Percentiles rank a stretch among this genome's conserved stretches.
These are phyloP conservation scores for Aaosphaeria arxii DNA, from an alignment of 2,329 filamentous ascomycete species.

Conservation along the genomic window DNA sequence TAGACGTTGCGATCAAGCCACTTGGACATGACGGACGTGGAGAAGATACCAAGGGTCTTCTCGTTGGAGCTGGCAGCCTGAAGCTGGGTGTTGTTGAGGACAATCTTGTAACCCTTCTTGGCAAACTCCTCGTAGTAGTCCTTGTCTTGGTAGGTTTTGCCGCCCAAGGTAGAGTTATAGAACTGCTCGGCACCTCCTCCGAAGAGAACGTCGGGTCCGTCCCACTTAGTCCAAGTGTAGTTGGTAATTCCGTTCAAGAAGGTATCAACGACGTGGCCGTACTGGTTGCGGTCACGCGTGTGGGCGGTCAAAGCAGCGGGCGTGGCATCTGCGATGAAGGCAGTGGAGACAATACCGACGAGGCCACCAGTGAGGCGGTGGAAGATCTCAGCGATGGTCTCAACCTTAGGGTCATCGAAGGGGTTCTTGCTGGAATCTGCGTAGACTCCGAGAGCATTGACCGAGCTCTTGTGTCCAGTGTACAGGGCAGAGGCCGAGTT, in stretches of 20 bases:
- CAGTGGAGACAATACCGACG: slow-evolving; percentile 69
- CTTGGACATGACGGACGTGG: slow-evolving; percentile 70
- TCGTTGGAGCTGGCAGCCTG: slow-evolving; percentile 54
- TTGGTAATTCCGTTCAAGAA: slow-evolving; percentile 74
- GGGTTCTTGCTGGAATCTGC: slow-evolving; percentile 69
- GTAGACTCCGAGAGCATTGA: slow-evolving; percentile 80
- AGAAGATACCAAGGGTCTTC: slow-evolving; percentile 75
- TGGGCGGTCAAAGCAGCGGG: slow-evolving; percentile 63
- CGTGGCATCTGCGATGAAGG: slow-evolving; percentile 77
- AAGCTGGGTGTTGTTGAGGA: slow-evolving; percentile 72
- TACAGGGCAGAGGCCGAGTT: slow-evolving; percentile 82
- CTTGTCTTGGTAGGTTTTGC: slow-evolving; percentile 63
- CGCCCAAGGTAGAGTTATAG: slow-evolving; percentile 52
- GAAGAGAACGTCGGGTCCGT: slow-evolving; percentile 76
- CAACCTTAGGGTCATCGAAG: slow-evolving; percentile 83
- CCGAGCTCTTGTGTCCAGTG: slow-evolving; percentile 77
- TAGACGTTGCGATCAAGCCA: slow-evolving; percentile 87
- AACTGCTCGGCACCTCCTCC: slow-evolving; percentile 83
- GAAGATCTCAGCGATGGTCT: slow-evolving; percentile 78
- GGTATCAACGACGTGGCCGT: slow-evolving; percentile 71
- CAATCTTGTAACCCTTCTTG: slow-evolving; percentile 68
- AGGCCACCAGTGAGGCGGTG: slow-evolving; percentile 63
- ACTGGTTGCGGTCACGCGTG: slow-evolving; percentile 66
- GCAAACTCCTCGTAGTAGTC: slow-evolving; percentile 72
- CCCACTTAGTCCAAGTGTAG: slow-evolving; percentile 75